A percentile compares a stretch with the other conserved stretches of the same genome.
These are phyloP conservation scores for Symbiodinium pilosum DNA, from an alignment of 73 alveolate genomes.

Conservation along the genomic window DNA sequence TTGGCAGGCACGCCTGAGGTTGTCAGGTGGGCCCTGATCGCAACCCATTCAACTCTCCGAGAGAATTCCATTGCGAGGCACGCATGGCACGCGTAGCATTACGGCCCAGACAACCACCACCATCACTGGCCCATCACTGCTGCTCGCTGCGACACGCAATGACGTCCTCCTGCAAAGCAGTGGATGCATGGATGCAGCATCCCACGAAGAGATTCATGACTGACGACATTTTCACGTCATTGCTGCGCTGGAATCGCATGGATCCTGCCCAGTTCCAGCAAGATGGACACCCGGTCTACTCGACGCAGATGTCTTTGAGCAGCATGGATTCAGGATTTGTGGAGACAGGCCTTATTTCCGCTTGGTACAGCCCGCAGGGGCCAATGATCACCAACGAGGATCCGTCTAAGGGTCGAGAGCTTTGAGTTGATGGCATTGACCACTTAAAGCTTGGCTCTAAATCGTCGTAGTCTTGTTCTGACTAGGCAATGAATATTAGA, in stretches of 20 bases:
- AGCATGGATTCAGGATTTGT: slow-evolving; percentile 60
- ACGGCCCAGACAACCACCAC: not conserved
- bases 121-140: not conserved
- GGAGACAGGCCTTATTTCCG: slow-evolving; percentile 45
- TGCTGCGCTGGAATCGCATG: slow-evolving; percentile 79
- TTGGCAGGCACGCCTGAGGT: too few species aligned
- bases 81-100: not conserved
- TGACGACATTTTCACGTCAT: slow-evolving; percentile 11
- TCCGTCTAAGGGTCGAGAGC: not conserved
- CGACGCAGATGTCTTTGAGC: slow-evolving; percentile 5
- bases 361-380: slow-evolving; percentile 85
- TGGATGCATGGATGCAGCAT: slow-evolving; percentile 91
- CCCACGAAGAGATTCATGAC: slow-evolving; percentile 78
- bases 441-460: too few species aligned
- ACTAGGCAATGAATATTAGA: not conserved
- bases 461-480: too few species aligned
- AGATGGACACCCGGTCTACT: slow-evolving; percentile 54
- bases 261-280: slow-evolving; percentile 3
- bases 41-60: too few species aligned
- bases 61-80: too few species aligned
- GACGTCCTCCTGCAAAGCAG: slow-evolving; percentile 24
- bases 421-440: not conserved
- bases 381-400: slow-evolving; percentile 80
- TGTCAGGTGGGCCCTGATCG: too few species aligned
- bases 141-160: not conserved